A percentile compares a stretch with the other conserved stretches of the same genome.
phyloP scores from a whole-genome alignment of 352 stramenopile species.

The Phytophthora europaea region DNA sequence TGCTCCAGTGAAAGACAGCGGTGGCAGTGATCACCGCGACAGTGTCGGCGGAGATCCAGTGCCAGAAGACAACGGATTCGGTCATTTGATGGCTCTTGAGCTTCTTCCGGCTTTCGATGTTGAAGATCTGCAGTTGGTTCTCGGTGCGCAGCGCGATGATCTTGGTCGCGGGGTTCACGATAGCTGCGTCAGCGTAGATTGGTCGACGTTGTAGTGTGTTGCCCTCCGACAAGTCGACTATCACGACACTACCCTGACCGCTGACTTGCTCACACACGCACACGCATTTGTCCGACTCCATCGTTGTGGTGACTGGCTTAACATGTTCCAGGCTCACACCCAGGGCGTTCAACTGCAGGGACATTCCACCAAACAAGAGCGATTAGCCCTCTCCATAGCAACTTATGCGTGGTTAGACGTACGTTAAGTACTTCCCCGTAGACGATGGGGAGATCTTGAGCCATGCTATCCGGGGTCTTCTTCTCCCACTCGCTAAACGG shows the following conservation, averaged over 20 bases:
- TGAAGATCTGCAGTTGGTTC: conserved; percentile 98
- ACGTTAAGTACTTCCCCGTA: conserved; percentile 5
- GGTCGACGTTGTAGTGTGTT: conserved; percentile 91
- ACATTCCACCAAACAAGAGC: background rate
- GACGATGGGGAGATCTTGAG: background rate
- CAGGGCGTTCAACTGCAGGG: conserved; percentile 70
- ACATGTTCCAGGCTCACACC: conserved; percentile 91
- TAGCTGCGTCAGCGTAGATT: conserved; percentile 98
- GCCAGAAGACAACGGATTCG: conserved; percentile 96
- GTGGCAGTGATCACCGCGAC: conserved; percentile 97
- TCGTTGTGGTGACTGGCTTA: conserved; percentile 92
- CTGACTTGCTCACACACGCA: conserved; percentile 92
- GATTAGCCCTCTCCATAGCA: background rate
- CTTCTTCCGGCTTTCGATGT: conserved; percentile 97
- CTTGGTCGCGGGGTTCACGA: conserved; percentile 97
- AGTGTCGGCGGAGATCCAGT: conserved; percentile 96
- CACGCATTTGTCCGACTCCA: conserved; percentile 98
- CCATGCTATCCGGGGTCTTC: background rate
- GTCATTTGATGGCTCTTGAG: conserved; percentile 95
- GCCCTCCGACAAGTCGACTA: conserved; percentile 87
- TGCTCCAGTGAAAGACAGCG: conserved; percentile 97
- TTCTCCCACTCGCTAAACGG: too few relatives aligned
- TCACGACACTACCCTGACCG: conserved; percentile 85
- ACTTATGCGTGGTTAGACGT: background rate
- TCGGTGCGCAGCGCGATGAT: conserved; percentile 78